Evolutionary conservation across 305 asterid genomes (phyloP).

Genomic region (Fraxinus xanthoxyloides): DNA sequence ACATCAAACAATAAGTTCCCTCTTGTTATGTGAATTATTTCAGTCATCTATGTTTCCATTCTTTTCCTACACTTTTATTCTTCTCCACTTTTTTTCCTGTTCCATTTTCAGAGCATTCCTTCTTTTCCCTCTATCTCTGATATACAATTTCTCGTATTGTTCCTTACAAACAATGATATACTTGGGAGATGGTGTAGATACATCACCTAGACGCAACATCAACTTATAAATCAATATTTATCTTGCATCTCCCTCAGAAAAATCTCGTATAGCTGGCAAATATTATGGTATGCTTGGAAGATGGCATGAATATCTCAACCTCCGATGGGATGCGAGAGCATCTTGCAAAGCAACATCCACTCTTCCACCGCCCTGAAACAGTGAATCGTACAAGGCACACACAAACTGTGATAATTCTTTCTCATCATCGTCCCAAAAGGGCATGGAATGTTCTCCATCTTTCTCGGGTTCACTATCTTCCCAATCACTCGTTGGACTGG

Average conservation of each 20-base stretch:
- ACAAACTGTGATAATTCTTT: slow-evolving; percentile 79
- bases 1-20: background rate
- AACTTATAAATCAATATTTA: slow-evolving; percentile 19
- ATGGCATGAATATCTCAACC: slow-evolving; percentile 71
- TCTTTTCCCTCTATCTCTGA: background rate
- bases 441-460: slow-evolving; percentile 42
- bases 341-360: slow-evolving; percentile 60
- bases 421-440: slow-evolving; percentile 96
- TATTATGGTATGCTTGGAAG: slow-evolving; percentile 39
- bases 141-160: slow-evolving; percentile 24
- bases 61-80: background rate
- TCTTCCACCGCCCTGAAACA: slow-evolving; percentile 72
- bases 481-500: slow-evolving; percentile 89
- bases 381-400: slow-evolving; percentile 61
- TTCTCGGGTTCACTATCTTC: slow-evolving; percentile 86
- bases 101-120: background rate
- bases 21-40: background rate
- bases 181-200: slow-evolving; percentile 44
- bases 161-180: slow-evolving; percentile 30
- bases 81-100: slow-evolving; percentile 10
- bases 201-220: slow-evolving; percentile 39
- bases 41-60: background rate
- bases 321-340: slow-evolving; percentile 64
- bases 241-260: background rate
- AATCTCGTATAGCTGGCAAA: background rate